Base-by-base conservation (phyloP, 768 basidiomycete genomes). In the Naganishia onofrii region DNA sequence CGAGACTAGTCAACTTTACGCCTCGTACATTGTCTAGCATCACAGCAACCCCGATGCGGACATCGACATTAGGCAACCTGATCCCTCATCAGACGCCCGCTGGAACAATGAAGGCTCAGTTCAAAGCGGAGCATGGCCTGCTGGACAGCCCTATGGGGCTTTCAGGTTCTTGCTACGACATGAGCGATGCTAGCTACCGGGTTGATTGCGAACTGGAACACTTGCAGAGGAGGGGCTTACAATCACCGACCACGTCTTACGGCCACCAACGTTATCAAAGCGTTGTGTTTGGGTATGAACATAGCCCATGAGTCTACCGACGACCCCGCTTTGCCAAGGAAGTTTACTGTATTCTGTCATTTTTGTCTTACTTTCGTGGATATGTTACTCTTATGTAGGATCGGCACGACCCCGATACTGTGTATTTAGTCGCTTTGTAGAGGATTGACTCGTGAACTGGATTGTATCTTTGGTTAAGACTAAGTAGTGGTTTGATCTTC, bases 171-270 rank as follows among this genome's bases (percentile, higher is more conserved):
- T 68, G 57, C 31, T 72, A 64, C 67, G 71, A 72, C 51, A 58
- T 72, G 26, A 48, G 38, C 38, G 56, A 72, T 28, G 44, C 56
- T 21, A 54, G 67, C n/a, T 69, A 72, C 26, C 57, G 46, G 23
- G 66, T 72, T n/a, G 71, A 68, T 23, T 52, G 48, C 48, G 71
- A 72, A 52, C 19, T 72, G 48, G 70, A 71, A 26, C 70, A 63
- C 57, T 29, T 69, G 29, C 68, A 60, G 29, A 63, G 42, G 3
- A 63, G 60, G 38, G 60, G 60, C 21, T 29, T 63, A 44, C 60
- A 63, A 28, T 63, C 60, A 3, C 60, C 60, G 12, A 26, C 60
- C 23, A 63, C 38, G 26, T 63, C 60, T 19, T 63, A 63, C 23
- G 60, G 60, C 36, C 60, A 63, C 23, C 60, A 63, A 29, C 60